Evolutionary conservation across 371 early-diverging fungal species (phyloP), one percentile per base, ranked within the genome.

Genomic region (Actinomortierella ambigua): DNA sequence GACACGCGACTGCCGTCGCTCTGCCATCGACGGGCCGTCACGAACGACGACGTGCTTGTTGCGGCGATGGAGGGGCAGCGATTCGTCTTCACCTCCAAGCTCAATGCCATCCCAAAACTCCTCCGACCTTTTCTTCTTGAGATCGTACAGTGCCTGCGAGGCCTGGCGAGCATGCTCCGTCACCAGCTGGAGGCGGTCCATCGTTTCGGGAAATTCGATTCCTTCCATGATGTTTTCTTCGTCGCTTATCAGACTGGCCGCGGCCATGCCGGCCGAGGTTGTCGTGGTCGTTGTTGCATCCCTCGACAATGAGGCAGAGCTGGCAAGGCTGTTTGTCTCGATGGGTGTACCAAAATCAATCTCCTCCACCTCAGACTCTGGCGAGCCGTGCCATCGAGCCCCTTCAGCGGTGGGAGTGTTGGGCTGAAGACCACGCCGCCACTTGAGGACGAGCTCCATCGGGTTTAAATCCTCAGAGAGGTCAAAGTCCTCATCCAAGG

Each of bases 41-140:
- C 73, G 50, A 6, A 59, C 50, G 0, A 65, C 43, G 23, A 71
- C 24, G 41, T 71, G 55, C 46, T 59, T 65, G 57, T 66, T 71
- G 6, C 66, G 57, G 6, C 67, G 53, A 23, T 66, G 47, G 43
- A 46, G 49, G 18, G 42, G 53, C 26, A 66, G 55, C 15, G 57
- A 50, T 17, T 51, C 55, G n/a, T 65, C 59, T 7, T 43, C 67
- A n/a, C n/a, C n/a, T 0, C 18, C 42, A 14, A 71, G 27, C 15
- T 66, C 66, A 1, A 71, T 27, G 0, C 63, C 73, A 18, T 59
- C 66, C 73, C 73, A 71, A 29, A 71, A 71, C 20, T 63, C 67
- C 3, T 71, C 73, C 7, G 34, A 34, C 11, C 24, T 47, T 61
- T 1, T 71, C 71, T 2, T 66, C 67, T 23, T 59, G 66, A 29